Base-by-base conservation (phyloP, 768 basidiomycete species). In the Candolleomyces eurysporus region DNA sequence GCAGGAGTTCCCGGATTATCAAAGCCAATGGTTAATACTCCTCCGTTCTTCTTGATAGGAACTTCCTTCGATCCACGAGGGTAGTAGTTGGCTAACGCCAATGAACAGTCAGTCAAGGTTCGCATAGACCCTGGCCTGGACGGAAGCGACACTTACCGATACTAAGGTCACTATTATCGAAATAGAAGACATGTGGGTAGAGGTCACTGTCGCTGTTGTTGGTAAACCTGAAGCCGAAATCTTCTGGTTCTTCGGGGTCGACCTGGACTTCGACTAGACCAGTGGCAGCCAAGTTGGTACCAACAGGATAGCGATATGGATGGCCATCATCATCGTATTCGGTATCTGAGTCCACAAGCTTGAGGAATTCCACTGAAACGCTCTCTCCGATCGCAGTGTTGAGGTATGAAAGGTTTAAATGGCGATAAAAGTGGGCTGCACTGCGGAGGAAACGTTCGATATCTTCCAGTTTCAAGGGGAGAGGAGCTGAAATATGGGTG, bases 21-120 rank as follows among this genome's bases (percentile, higher is more conserved):
- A 45, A 73, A 77, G 5, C 77, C 78, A 11, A 79, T 67, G 1
- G 72, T 70, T 17, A 76, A 58, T 6, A 39, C 49, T 9, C 55
- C 39, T 30, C 22, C 57, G 4, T 60, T 10, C 21, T 56, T 59
- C 16, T n/a, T 49, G 9, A 64, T 26, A 13, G 59, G 53, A 13
- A 42, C 21, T 48, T 58, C 54, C 30, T 22, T 36, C 46, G 49
- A 14, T 10, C 22, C 39, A 13, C 51, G 48, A 11, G 61, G 52
- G 22, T 56, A 58, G n/a, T 62, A 60, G 5, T 51, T 21, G 6
- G 36, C 64, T 62, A 43, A 39, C 19, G 16, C 16, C 14, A 26
- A 26, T 26, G 26, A 26, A 26, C 26, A 26, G 26, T 26, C 26
- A 26, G 26, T 26, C 26, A 26, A 26, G 4, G 26, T 26, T 26